phyloP scores from a whole-genome alignment of 257 asterid species.

The Anisodus tanguticus region DNA sequence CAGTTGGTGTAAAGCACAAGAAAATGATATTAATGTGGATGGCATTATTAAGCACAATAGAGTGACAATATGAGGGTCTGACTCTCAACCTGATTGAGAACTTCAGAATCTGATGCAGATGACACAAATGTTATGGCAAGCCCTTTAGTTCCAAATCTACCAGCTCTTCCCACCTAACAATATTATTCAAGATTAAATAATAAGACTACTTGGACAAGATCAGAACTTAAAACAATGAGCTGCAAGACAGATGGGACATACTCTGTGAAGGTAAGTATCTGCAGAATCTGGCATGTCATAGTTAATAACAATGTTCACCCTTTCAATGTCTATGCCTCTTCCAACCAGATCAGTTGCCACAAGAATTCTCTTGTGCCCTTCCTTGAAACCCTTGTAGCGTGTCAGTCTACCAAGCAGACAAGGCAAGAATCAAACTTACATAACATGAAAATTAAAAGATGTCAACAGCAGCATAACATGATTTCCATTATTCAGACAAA shows the following conservation, averaged over 20 bases:
- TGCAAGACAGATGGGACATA: constrained; percentile 31
- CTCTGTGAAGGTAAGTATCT: constrained; percentile 91
- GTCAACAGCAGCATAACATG: neutral
- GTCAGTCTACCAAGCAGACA: constrained; percentile 59
- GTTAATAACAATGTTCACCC: constrained; percentile 90
- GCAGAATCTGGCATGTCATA: constrained; percentile 98
- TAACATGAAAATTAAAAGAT: constrained; percentile 1
- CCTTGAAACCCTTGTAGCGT: constrained; percentile 87
- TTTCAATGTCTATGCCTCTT: constrained; percentile 88
- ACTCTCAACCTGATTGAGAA: constrained; percentile 72
- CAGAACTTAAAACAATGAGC: neutral
- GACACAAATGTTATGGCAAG: constrained; percentile 94
- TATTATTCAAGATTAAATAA: neutral
- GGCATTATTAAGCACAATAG: neutral
- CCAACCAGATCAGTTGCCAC: constrained; percentile 97
- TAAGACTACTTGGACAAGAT: neutral
- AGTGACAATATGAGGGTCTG: neutral
- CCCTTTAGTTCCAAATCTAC: constrained; percentile 93
- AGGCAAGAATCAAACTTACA: neutral
- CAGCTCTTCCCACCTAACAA: constrained; percentile 90
- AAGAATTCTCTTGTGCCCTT: constrained; percentile 92
- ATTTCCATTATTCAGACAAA: neutral
- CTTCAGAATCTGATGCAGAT: constrained; percentile 90
- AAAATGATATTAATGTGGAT: neutral
- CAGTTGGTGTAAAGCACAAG: constrained; percentile 16